A percentile compares a stretch with the other conserved stretches of the same genome.
Conservation (phyloP, 2,329 filamentous ascomycete species). For the Fusarium verticillioides region DNA sequence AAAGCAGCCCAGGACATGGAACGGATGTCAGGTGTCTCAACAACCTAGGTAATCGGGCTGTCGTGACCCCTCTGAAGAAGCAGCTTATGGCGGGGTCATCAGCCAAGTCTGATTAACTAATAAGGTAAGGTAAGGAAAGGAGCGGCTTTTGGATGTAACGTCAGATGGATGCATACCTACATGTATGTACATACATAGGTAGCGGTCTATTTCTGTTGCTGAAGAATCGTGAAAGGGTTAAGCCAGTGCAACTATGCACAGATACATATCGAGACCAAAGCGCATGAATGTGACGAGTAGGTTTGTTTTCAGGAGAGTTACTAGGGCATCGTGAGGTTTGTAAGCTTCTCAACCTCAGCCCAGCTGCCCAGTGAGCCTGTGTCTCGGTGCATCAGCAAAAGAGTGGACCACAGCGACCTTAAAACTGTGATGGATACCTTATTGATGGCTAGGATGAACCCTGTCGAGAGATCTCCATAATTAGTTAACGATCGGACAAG, state of each 20-base stretch:
- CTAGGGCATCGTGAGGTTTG: constrained; percentile 14
- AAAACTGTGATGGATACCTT: too few relatives aligned
- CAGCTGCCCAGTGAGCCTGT: not conserved
- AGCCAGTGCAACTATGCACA: not conserved
- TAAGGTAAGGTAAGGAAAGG: not conserved
- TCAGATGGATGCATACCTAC: not conserved
- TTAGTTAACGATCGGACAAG: constrained; percentile 31
- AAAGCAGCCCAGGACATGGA: not conserved
- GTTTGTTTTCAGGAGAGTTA: not conserved
- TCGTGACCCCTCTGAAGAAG: not conserved
- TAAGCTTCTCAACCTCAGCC: constrained; percentile 10
- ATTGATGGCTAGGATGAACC: constrained; percentile 2
- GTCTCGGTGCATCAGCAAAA: not conserved
- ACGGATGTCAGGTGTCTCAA: constrained; percentile 14
- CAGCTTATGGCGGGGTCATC: constrained; percentile 22
- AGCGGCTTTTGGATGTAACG: constrained; percentile 4
- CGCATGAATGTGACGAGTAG: not conserved
- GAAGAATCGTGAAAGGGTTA: not conserved
- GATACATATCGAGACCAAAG: not conserved
- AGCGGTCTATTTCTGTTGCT: not conserved
- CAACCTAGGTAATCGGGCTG: not conserved
- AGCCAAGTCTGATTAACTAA: not conserved
- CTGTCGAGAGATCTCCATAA: constrained; percentile 15
- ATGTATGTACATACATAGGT: not conserved
- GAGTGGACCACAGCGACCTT: not conserved